These are phyloP conservation scores for Metarhizium anisopliae DNA, from an alignment of 2,329 filamentous ascomycete species.

Conservation along the genomic window DNA sequence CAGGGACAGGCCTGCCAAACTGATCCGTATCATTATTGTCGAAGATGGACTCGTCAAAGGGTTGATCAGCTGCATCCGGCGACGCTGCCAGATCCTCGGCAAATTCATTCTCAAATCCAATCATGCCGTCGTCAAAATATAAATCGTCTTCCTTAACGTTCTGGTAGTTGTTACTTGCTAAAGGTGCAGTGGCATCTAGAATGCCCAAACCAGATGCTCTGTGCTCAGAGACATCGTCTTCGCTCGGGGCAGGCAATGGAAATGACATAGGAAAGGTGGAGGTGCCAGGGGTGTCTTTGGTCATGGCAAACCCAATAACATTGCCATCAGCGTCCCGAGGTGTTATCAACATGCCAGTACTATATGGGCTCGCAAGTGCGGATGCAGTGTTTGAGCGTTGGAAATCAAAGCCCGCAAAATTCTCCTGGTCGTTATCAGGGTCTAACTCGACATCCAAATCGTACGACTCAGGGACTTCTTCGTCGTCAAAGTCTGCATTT, in stretches of 20 bases:
- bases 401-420: conserved; percentile 52
- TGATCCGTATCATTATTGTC: conserved; percentile 57
- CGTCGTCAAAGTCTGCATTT: conserved; percentile 21
- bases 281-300: conserved; percentile 32
- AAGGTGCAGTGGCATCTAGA: conserved; percentile 22
- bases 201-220: conserved; percentile 32
- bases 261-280: conserved; percentile 6
- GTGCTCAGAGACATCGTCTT: conserved; percentile 6
- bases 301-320: conserved; percentile 47
- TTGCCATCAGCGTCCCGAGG: conserved; percentile 47
- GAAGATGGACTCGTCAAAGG: conserved; percentile 67
- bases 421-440: conserved; percentile 48
- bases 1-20: conserved; percentile 51
- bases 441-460: conserved; percentile 25
- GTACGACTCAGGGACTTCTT: conserved; percentile 18
- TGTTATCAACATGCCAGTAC: conserved; percentile 37
- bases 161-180: conserved; percentile 6
- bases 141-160: conserved; percentile 47
- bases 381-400: conserved; percentile 45
- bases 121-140: conserved; percentile 60
- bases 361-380: conserved; percentile 39
- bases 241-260: background rate
- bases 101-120: conserved; percentile 37
- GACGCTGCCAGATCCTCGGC: conserved; percentile 33
- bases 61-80: conserved; percentile 38